A percentile compares a stretch with the other conserved stretches of the same genome.
Conservation (phyloP, 2,329 filamentous ascomycete genomes). For the Claviceps spartinae region DNA sequence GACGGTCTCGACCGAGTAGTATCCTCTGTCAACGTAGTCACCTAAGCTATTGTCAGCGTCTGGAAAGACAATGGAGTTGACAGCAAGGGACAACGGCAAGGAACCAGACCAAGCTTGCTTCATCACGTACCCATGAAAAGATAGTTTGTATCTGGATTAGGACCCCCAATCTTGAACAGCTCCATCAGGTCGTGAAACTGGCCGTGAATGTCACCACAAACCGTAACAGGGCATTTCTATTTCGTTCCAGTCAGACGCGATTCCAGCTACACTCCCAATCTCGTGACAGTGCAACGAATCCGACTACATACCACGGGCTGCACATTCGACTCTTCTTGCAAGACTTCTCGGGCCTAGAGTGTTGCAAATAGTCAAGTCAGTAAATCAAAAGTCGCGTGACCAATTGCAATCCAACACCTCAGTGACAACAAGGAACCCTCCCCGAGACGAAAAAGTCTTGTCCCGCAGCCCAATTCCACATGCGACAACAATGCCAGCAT, state of each 20-base stretch:
- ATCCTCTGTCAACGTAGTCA: slow-evolving; percentile 96
- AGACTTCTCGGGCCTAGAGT: slow-evolving; percentile 74
- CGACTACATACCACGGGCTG: slow-evolving; percentile 74
- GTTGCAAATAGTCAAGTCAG: slow-evolving; percentile 16
- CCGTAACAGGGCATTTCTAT: slow-evolving; percentile 95
- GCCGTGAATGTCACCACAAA: slow-evolving; percentile 97
- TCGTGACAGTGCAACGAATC: not conserved
- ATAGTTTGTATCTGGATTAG: slow-evolving; percentile 97
- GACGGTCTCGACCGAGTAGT: slow-evolving; percentile 97
- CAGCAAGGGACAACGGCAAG: not conserved
- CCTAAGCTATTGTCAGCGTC: slow-evolving; percentile 35
- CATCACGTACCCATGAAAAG: slow-evolving; percentile 79
- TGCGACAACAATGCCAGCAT: not conserved
- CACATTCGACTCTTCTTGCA: slow-evolving; percentile 96
- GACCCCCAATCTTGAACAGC: slow-evolving; percentile 96
- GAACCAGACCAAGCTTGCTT: not conserved
- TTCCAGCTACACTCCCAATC: not conserved
- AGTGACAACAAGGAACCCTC: not conserved
- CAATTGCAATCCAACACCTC: not conserved
- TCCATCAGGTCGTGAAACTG: slow-evolving; percentile 99
- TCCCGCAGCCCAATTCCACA: not conserved
- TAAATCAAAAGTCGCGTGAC: not conserved
- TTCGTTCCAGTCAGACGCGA: slow-evolving; percentile 1
- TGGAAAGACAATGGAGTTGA: not conserved
- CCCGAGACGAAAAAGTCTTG: not conserved